Evolutionary conservation across 176 grass and related monocot species (phyloP).

Genomic region (Oryza coarctata): DNA sequence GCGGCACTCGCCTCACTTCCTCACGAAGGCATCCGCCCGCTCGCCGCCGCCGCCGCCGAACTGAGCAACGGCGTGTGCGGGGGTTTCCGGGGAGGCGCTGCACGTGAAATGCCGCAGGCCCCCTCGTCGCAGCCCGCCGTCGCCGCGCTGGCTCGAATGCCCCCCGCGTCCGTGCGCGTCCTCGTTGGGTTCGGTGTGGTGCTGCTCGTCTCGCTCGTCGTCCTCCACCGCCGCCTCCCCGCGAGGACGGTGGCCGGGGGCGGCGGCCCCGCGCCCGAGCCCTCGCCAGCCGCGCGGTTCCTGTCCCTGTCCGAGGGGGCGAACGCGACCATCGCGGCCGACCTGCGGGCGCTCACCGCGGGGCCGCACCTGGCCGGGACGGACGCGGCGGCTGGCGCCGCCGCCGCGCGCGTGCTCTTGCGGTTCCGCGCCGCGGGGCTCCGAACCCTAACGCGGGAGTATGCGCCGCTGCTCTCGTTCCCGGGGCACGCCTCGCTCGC

Average conservation of each 20-base stretch:
- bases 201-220: slow-evolving; percentile 36
- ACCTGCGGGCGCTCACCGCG: slow-evolving; percentile 68
- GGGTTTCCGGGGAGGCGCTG: too few species aligned
- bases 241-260: neutral
- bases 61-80: too few species aligned
- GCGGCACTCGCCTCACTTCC: too few species aligned
- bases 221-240: slow-evolving; percentile 7
- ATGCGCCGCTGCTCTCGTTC: slow-evolving; percentile 77
- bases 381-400: neutral
- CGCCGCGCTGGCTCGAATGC: neutral
- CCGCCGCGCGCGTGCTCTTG: slow-evolving; percentile 50
- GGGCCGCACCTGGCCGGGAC: slow-evolving; percentile 87
- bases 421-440: slow-evolving; percentile 54
- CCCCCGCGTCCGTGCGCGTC: slow-evolving; percentile 17
- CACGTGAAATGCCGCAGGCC: slow-evolving; percentile 40
- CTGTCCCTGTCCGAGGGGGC: slow-evolving; percentile 61
- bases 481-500: slow-evolving; percentile 61
- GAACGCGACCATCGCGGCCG: slow-evolving; percentile 61
- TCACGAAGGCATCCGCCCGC: neutral
- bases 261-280: neutral
- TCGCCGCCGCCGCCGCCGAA: neutral
- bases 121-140: neutral
- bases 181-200: slow-evolving; percentile 32
- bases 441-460: slow-evolving; percentile 43
- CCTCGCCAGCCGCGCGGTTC: slow-evolving; percentile 34